Evolutionary conservation across 441 rosid genomes (phyloP).

Genomic region (Sinapis alba): DNA sequence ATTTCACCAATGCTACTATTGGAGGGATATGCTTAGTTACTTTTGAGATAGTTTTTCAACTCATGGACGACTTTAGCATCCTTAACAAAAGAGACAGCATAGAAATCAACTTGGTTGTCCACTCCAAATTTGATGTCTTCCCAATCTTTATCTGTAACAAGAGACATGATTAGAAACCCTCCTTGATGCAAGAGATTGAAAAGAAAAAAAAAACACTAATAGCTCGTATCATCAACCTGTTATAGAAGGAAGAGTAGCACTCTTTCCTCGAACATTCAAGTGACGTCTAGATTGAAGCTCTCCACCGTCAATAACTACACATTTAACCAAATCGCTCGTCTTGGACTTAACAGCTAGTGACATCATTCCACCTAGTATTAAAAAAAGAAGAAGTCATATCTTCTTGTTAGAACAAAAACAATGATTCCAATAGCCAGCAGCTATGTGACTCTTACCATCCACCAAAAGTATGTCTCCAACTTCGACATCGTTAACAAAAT

Average conservation of each 20-base stretch:
- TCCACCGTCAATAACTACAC: slow-evolving; percentile 85
- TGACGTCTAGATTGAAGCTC: slow-evolving; percentile 96
- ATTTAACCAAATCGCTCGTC: slow-evolving; percentile 72
- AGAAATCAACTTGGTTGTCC: slow-evolving; percentile 96
- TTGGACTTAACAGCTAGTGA: slow-evolving; percentile 83
- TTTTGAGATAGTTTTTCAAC: slow-evolving; percentile 81
- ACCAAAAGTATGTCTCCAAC: slow-evolving; percentile 86
- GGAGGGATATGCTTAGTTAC: slow-evolving; percentile 37
- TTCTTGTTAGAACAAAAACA: slow-evolving; percentile 2
- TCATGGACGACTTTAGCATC: slow-evolving; percentile 94
- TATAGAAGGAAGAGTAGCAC: slow-evolving; percentile 93
- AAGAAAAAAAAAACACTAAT: not conserved
- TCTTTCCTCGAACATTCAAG: slow-evolving; percentile 95
- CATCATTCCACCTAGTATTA: slow-evolving; percentile 98
- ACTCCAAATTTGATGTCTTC: slow-evolving; percentile 98
- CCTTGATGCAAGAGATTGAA: slow-evolving; percentile 1
- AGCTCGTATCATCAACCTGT: slow-evolving; percentile 57
- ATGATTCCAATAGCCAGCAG: not conserved
- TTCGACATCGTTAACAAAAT: slow-evolving; percentile 87
- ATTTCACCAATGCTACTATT: not conserved
- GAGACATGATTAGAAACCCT: not conserved
- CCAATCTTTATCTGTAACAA: slow-evolving; percentile 84
- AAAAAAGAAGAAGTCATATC: not conserved
- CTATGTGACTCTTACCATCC: slow-evolving; percentile 58
- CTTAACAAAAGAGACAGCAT: slow-evolving; percentile 95